Evolutionary conservation across 2,329 filamentous ascomycete genomes (phyloP).

Genomic region (Fusarium torulosum): DNA sequence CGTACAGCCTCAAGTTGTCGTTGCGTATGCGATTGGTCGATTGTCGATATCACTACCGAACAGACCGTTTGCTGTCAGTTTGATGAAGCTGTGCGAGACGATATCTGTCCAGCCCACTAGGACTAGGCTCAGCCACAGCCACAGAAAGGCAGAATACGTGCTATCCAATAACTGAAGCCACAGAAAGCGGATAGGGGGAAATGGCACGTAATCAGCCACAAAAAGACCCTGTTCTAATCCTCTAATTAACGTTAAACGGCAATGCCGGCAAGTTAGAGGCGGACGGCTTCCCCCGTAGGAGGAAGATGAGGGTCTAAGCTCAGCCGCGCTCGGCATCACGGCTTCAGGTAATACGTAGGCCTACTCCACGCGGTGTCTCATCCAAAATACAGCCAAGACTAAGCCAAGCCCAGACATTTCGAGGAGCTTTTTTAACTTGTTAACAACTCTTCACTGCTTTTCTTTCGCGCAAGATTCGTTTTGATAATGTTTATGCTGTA

Average conservation of each 20-base stretch:
- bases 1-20: background rate
- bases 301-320: constrained; percentile 38
- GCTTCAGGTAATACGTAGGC: constrained; percentile 47
- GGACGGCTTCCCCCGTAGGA: constrained; percentile 35
- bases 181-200: constrained; percentile 25
- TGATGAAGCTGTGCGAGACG: constrained; percentile 31
- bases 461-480: constrained; percentile 19
- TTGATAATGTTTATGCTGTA: constrained; percentile 42
- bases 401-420: constrained; percentile 35
- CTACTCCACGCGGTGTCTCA: constrained; percentile 45
- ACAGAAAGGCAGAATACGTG: constrained; percentile 15
- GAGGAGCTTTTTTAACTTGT: constrained; percentile 12
- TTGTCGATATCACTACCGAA: constrained; percentile 4
- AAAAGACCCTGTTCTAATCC: constrained; percentile 32
- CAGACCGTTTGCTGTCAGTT: constrained; percentile 2
- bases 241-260: constrained; percentile 32
- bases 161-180: constrained; percentile 16
- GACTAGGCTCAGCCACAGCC: constrained; percentile 26
- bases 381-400: constrained; percentile 43
- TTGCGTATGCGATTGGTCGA: constrained; percentile 5
- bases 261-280: constrained; percentile 21
- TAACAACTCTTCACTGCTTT: constrained; percentile 19
- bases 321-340: constrained; percentile 50
- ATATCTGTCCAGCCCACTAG: constrained; percentile 39
- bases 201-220: constrained; percentile 42